These are phyloP conservation scores for Begonia masoniana DNA, from an alignment of 306 rosid species.

Conservation along the genomic window DNA sequence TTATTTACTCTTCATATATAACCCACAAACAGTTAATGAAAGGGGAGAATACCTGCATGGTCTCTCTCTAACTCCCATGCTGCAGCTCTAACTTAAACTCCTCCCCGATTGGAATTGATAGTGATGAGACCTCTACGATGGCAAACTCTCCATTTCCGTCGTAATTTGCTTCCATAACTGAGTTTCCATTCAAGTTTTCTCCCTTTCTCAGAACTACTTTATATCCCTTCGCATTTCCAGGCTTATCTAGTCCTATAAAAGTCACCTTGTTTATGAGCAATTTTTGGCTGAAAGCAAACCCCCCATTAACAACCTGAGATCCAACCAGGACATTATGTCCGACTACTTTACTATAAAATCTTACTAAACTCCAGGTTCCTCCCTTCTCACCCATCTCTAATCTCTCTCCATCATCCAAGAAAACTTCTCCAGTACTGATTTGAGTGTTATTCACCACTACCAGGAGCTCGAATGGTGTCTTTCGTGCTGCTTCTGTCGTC, in stretches of 20 bases:
- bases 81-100: slow-evolving; percentile 37
- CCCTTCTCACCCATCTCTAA: slow-evolving; percentile 38
- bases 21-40: too few species aligned
- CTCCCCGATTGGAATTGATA: slow-evolving; percentile 48
- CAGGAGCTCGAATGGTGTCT: slow-evolving; percentile 50
- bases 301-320: slow-evolving; percentile 46
- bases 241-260: slow-evolving; percentile 43
- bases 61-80: slow-evolving; percentile 1
- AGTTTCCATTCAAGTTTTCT: slow-evolving; percentile 7
- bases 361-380: slow-evolving; percentile 48
- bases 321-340: slow-evolving; percentile 14
- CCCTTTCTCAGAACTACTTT: slow-evolving; percentile 18
- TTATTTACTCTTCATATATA: too few species aligned
- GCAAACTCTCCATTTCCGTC: slow-evolving; percentile 22
- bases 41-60: too few species aligned
- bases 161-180: slow-evolving; percentile 13
- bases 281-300: slow-evolving; percentile 39
- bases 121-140: slow-evolving; percentile 23
- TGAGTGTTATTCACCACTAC: slow-evolving; percentile 26
- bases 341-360: slow-evolving; percentile 21
- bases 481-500: slow-evolving; percentile 37
- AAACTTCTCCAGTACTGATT: slow-evolving; percentile 48
- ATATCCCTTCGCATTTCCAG: slow-evolving; percentile 9
- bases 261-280: slow-evolving; percentile 51
- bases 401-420: slow-evolving; percentile 67